These are phyloP conservation scores for Trichoderma citrinoviride DNA, from an alignment of 2,329 filamentous ascomycete species.

Conservation along the genomic window DNA sequence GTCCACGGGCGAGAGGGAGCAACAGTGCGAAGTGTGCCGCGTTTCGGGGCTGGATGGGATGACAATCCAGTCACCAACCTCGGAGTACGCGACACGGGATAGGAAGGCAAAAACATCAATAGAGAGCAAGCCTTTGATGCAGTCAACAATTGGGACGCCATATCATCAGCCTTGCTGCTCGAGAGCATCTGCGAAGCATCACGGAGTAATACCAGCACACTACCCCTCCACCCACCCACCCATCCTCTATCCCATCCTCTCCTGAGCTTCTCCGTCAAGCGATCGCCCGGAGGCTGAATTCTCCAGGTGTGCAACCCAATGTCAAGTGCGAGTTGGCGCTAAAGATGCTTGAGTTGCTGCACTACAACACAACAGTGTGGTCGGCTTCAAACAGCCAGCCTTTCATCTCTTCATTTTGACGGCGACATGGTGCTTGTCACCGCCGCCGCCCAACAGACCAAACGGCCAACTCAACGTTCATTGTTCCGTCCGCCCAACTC, in stretches of 20 bases:
- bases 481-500: neutral
- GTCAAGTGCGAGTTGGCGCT: neutral
- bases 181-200: neutral
- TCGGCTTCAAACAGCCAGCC: neutral
- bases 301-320: neutral
- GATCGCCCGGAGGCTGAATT: conserved; percentile 1
- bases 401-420: neutral
- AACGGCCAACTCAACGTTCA: neutral
- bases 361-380: neutral
- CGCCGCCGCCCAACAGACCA: neutral
- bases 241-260: neutral
- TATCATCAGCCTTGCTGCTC: neutral
- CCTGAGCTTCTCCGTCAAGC: neutral
- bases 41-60: neutral
- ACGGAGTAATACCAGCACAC: neutral
- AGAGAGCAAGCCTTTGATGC: neutral
- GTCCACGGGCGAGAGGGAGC: neutral
- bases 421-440: neutral
- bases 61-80: neutral
- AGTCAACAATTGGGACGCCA: neutral
- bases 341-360: neutral
- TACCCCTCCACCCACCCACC: neutral
- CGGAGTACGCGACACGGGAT: neutral
- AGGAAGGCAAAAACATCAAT: neutral
- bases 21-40: neutral